Conservation (phyloP, 2,329 filamentous ascomycete genomes). For the Nemania sp. region DNA sequence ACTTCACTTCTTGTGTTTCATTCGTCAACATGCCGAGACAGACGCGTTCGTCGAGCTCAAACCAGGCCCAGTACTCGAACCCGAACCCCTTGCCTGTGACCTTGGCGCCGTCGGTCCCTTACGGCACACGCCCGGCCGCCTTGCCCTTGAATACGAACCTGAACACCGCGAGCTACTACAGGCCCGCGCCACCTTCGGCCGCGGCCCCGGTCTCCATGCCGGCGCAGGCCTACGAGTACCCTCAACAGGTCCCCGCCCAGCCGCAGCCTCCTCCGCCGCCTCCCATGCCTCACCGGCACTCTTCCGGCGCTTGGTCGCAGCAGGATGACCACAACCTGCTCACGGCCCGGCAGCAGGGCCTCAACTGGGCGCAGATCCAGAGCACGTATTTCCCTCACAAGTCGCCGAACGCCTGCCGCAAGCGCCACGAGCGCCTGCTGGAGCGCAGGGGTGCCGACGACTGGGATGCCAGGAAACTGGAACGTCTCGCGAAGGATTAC, state of each 20-base stretch:
- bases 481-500: conserved; percentile 76
- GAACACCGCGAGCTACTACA: conserved; percentile 46
- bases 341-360: conserved; percentile 70
- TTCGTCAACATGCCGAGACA: conserved; percentile 52
- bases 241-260: conserved; percentile 42
- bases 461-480: conserved; percentile 77
- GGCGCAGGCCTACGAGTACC: conserved; percentile 49
- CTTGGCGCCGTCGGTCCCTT: conserved; percentile 47
- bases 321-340: conserved; percentile 77
- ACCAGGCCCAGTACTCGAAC: conserved; percentile 43
- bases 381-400: conserved; percentile 76
- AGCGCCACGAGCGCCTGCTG: conserved; percentile 83
- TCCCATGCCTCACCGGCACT: conserved; percentile 54
- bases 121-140: conserved; percentile 46
- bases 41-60: conserved; percentile 47
- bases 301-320: conserved; percentile 71
- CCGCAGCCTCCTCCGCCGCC: conserved; percentile 36
- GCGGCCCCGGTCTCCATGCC: conserved; percentile 42
- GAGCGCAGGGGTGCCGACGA: conserved; percentile 75
- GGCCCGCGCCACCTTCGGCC: conserved; percentile 41
- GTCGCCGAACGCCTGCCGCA: conserved; percentile 82
- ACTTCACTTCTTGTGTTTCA: not conserved
- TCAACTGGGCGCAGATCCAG: conserved; percentile 86
- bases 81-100: conserved; percentile 45
- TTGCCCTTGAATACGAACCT: conserved; percentile 44